phyloP scores from a whole-genome alignment of 2,329 filamentous ascomycete species.

The Aspergillus clavatus region DNA sequence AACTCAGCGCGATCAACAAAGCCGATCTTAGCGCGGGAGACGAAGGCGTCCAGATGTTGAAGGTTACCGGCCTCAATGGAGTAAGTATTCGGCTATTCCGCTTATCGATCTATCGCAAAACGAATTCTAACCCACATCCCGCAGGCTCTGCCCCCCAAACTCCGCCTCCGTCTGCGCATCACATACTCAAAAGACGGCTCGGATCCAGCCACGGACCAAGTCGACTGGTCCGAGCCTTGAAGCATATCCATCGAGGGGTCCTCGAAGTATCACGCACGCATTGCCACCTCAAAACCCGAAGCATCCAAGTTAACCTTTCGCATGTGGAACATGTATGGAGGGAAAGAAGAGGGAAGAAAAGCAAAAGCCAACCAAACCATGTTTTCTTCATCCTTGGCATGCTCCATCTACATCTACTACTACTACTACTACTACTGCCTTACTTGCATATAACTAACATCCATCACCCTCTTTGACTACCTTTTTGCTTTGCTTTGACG shows the following conservation, averaged over 20 bases:
- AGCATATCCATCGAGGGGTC: too few relatives aligned
- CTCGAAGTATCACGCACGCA: too few relatives aligned
- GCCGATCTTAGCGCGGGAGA: constrained; percentile 69
- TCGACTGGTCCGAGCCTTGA: constrained; percentile 86
- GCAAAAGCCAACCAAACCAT: too few relatives aligned
- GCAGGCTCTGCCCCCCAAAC: constrained; percentile 63
- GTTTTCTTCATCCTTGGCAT: too few relatives aligned
- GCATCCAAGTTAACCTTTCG: too few relatives aligned
- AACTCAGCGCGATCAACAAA: constrained; percentile 83
- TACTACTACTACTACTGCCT: too few relatives aligned
- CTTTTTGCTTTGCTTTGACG: too few relatives aligned
- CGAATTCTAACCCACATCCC: constrained; percentile 24
- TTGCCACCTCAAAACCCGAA: not conserved
- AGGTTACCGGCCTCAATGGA: constrained; percentile 75
- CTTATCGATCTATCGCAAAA: constrained; percentile 23
- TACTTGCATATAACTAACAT: too few relatives aligned
- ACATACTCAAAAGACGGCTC: constrained; percentile 67
- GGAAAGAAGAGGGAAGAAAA: too few relatives aligned
- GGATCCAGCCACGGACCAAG: constrained; percentile 77
- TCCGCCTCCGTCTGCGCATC: constrained; percentile 81
- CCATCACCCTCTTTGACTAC: too few relatives aligned
- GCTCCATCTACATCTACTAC: too few relatives aligned
- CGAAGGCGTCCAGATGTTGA: constrained; percentile 88
- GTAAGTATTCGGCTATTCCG: constrained; percentile 58
- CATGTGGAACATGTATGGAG: too few relatives aligned